These are phyloP conservation scores for Gracilariopsis chorda DNA, from an alignment of 23 red algal genomes.

Conservation along the genomic window DNA sequence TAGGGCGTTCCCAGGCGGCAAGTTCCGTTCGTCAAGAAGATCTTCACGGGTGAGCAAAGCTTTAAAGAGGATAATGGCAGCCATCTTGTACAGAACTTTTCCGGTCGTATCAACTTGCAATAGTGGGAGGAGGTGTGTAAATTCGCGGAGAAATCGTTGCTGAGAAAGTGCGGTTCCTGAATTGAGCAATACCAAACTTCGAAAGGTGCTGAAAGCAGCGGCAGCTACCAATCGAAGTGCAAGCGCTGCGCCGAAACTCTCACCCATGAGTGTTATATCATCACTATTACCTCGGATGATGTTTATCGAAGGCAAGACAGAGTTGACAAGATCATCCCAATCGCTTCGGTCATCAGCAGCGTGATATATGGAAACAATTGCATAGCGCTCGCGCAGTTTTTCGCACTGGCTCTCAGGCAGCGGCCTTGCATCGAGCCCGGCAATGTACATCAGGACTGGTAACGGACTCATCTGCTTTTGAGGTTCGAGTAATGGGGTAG, in stretches of 20 bases:
- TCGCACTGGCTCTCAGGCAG: slow-evolving; percentile 9
- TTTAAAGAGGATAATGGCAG: slow-evolving; percentile 24
- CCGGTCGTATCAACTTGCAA: slow-evolving; percentile 24
- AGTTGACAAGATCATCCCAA: neutral
- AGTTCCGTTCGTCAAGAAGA: slow-evolving; percentile 5
- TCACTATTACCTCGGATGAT: neutral
- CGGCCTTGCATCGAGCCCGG: slow-evolving; percentile 29
- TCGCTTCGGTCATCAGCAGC: neutral
- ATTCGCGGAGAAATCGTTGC: neutral
- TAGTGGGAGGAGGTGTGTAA: slow-evolving; percentile 27
- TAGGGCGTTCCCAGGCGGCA: neutral
- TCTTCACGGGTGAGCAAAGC: slow-evolving; percentile 4
- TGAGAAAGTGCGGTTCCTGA: slow-evolving; percentile 35
- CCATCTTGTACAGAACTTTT: slow-evolving; percentile 22
- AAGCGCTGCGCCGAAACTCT: slow-evolving; percentile 61
- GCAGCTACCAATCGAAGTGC: slow-evolving; percentile 54
- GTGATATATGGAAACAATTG: neutral
- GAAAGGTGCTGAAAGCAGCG: neutral
- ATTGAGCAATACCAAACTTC: slow-evolving; percentile 21
- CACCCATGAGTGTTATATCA: slow-evolving; percentile 36
- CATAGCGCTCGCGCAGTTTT: neutral
- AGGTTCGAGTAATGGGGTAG: neutral
- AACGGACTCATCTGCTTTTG: neutral
- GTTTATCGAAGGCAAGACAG: neutral
- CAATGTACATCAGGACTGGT: slow-evolving; percentile 37